A percentile compares a stretch with the other conserved stretches of the same genome.
These are phyloP conservation scores for Andrographis paniculata DNA, from an alignment of 305 asterid species.

Conservation along the genomic window DNA sequence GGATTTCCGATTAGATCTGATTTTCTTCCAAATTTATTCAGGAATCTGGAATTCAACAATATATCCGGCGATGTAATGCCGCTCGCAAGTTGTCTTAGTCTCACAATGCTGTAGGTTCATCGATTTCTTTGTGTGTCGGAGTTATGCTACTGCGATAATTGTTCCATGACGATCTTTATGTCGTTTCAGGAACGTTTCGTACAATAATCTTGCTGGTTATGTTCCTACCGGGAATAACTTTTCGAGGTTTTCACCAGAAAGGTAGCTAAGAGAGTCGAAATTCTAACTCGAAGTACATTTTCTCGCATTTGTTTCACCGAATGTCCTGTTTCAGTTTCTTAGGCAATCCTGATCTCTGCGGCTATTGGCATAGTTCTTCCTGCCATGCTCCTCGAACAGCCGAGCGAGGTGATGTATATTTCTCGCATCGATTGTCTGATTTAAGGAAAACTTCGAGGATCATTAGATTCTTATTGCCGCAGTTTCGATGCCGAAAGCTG, in stretches of 20 bases:
- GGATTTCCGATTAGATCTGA: neutral
- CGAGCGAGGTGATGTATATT: slow-evolving; percentile 40
- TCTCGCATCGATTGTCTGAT: neutral
- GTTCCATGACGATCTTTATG: slow-evolving; percentile 1
- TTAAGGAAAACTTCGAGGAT: no score
- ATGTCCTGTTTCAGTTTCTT: slow-evolving; percentile 38
- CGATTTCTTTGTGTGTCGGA: neutral
- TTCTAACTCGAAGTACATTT: neutral
- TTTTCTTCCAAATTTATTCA: slow-evolving; percentile 14
- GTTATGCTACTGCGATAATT: neutral
- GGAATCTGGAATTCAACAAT: slow-evolving; percentile 74
- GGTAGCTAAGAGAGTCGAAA: slow-evolving; percentile 33
- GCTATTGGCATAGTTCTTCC: slow-evolving; percentile 64
- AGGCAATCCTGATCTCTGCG: slow-evolving; percentile 86
- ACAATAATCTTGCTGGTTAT: slow-evolving; percentile 68
- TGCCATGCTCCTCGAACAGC: slow-evolving; percentile 52
- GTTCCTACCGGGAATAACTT: slow-evolving; percentile 90
- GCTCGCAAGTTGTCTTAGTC: slow-evolving; percentile 65
- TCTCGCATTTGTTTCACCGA: neutral
- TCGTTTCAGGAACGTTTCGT: slow-evolving; percentile 66
- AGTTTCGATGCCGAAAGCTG: slow-evolving; percentile 85
- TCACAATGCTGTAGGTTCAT: slow-evolving; percentile 60
- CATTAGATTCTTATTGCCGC: slow-evolving; percentile 12
- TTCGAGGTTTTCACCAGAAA: slow-evolving; percentile 77
- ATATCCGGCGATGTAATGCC: slow-evolving; percentile 72